Evolutionary conservation across 176 grass and related monocot genomes (phyloP), one percentile per base, ranked within the genome.

Genomic region (Tillandsia leiboldiana): DNA sequence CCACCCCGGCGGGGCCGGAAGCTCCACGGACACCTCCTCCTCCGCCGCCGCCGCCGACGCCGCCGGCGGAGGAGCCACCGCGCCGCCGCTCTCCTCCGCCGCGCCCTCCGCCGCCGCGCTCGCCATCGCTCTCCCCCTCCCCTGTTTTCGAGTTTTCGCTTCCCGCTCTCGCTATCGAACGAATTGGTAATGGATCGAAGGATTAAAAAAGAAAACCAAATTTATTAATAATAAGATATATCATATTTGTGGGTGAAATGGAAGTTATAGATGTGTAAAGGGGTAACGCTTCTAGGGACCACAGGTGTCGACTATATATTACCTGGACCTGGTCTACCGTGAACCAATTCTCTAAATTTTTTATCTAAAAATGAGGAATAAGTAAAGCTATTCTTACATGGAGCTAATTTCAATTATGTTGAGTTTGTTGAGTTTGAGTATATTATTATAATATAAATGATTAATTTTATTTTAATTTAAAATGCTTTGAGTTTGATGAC

Each of bases 1-100:
- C 87, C 87, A 90, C 0, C 87, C 87, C 10, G 78, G 47, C 0
- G 87, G 87, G n/a, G 87, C 87, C 2, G 83, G 79, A 68, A 90
- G 75, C 79, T 90, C 87, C 12, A 90, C 87, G 56, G 87, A 80
- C 17, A 85, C 79, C 1, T 50, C 66, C 73, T 51, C 72, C 54
- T 64, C 80, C 50, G 48, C 26, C 72, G 11, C 51, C 26, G 48
- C 26, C 72, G 11, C 51, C 26, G 48, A 17, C 72, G 11, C 9
- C 78, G 27, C 51, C 58, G 42, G 15, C 11, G 29, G 4, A 42
- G 33, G 33, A 59, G 42, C 75, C 66, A 48, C 26, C 51, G 51
- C 73, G 63, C 33, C 33, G 33, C 33, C 33, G 33, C 33, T 69
- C 67, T 80, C 82, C 66, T 26, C 75, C 66, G 53, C 26, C 51